These are phyloP conservation scores for Euphorbia pulcherrima DNA, from an alignment of 345 rosid genomes.

Conservation along the genomic window DNA sequence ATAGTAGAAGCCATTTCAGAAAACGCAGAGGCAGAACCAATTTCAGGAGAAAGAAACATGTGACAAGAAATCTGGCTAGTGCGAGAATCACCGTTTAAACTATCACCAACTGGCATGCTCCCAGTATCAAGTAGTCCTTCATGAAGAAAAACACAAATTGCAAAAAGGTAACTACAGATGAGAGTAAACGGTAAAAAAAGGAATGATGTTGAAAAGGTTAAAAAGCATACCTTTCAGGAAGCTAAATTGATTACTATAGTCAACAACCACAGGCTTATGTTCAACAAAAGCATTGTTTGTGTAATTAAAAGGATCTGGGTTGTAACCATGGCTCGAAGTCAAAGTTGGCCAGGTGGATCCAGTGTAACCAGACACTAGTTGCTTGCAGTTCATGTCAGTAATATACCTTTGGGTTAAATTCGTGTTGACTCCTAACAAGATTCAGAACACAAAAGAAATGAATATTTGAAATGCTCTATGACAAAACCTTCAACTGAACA, in stretches of 20 bases:
- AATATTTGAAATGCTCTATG: background rate
- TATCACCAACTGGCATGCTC: conserved; percentile 6
- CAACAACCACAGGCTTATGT: conserved; percentile 2
- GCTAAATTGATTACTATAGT: conserved; percentile 8
- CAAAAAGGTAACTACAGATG: background rate
- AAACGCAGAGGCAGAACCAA: conserved; percentile 15
- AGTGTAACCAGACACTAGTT: conserved; percentile 2
- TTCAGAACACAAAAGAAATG: background rate
- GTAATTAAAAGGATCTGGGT: background rate
- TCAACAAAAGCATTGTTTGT: background rate
- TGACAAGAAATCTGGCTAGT: conserved; percentile 13
- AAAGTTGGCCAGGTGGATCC: background rate
- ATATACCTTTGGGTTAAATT: conserved; percentile 9
- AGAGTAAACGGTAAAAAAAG: background rate
- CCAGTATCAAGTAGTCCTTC: conserved; percentile 6
- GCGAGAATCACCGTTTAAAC: conserved; percentile 4
- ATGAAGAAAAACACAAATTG: background rate
- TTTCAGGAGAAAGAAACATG: conserved; percentile 19
- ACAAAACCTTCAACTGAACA: conserved; percentile 9
- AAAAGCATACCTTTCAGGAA: conserved; percentile 8
- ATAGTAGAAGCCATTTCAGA: conserved; percentile 23
- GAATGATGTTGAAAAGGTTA: background rate
- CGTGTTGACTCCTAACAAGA: conserved; percentile 17
- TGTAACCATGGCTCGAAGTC: background rate
- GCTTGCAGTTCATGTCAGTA: background rate